These are phyloP conservation scores for Abrus precatorius DNA, from an alignment of 306 rosid species.

Conservation along the genomic window DNA sequence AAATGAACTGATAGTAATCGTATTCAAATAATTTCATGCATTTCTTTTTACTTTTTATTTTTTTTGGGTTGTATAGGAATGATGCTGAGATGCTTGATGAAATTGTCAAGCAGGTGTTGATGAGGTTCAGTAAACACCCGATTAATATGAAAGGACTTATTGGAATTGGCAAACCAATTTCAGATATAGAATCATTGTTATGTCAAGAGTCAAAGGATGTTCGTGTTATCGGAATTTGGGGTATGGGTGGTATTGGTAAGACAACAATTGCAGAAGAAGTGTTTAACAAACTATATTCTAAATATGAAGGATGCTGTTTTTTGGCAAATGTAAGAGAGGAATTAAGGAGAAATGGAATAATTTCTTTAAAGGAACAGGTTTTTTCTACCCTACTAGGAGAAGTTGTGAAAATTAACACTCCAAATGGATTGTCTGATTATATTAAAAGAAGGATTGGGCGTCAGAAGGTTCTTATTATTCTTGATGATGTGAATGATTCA, in stretches of 20 bases:
- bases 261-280: conserved; percentile 23
- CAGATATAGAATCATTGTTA: not conserved
- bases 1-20: no score
- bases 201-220: not conserved
- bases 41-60: not conserved
- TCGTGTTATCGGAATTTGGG: conserved; percentile 19
- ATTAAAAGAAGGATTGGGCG: not conserved
- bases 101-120: not conserved
- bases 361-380: not conserved
- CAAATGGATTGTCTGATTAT: not conserved
- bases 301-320: not conserved
- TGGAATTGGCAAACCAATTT: conserved; percentile 13
- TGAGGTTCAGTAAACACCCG: not conserved
- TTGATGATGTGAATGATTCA: conserved; percentile 22
- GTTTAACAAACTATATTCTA: not conserved
- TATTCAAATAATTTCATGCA: not conserved
- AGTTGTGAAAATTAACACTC: not conserved
- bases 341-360: not conserved
- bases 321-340: not conserved
- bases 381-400: not conserved
- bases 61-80: not conserved
- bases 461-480: conserved; percentile 19
- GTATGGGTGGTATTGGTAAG: conserved; percentile 27
- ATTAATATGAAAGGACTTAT: not conserved
- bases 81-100: not conserved